A percentile compares a stretch with the other conserved stretches of the same genome.
Conservation (phyloP, 1,284 basidiomycete genomes). For the Puccinia novopanici region DNA sequence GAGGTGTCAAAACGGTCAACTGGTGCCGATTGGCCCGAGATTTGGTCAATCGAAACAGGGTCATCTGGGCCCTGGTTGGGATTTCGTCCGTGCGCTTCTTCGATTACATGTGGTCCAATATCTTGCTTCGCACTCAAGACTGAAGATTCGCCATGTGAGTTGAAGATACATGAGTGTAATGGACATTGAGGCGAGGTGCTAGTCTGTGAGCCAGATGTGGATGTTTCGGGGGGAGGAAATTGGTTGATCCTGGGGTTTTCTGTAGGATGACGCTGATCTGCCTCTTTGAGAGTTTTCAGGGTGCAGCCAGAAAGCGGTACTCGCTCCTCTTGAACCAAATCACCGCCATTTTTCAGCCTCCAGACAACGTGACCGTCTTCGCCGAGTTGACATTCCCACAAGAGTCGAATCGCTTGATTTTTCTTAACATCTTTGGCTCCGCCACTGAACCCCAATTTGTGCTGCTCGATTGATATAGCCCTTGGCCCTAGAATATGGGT, state of each 20-base stretch:
- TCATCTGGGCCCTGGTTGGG: neutral
- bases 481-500: constrained; percentile 46
- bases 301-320: constrained; percentile 25
- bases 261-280: neutral
- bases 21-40: neutral
- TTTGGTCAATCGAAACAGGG: neutral
- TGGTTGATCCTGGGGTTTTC: too few relatives aligned
- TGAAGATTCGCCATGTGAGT: neutral
- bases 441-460: constrained; percentile 33
- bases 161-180: neutral
- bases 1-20: neutral
- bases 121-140: neutral
- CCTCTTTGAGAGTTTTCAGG: constrained; percentile 12
- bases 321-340: constrained; percentile 33
- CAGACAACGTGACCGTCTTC: constrained; percentile 36
- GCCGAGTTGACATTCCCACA: constrained; percentile 45
- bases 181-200: neutral
- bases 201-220: neutral
- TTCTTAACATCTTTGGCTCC: constrained; percentile 45
- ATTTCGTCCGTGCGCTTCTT: neutral
- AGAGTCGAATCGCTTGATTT: constrained; percentile 25
- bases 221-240: neutral
- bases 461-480: constrained; percentile 48
- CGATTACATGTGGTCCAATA: neutral
- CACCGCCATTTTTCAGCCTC: constrained; percentile 12